Conservation (phyloP, 2,329 filamentous ascomycete genomes). For the Ceratocystis variospora region DNA sequence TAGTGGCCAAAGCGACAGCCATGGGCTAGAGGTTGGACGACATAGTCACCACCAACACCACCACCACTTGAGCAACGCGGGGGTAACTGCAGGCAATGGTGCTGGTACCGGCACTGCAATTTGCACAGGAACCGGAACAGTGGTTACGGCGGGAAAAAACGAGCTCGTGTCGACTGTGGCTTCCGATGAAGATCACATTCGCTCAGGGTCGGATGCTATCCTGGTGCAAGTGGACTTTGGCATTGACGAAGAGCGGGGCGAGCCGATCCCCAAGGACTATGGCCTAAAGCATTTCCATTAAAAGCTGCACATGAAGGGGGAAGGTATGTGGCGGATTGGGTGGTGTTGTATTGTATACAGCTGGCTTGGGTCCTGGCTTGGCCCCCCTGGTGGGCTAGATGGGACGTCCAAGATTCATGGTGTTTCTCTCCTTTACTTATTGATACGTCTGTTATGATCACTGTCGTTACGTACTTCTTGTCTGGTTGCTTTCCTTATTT, state of each 20-base stretch:
- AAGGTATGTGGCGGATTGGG: neutral
- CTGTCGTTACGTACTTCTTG: too few relatives aligned
- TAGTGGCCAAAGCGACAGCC: neutral
- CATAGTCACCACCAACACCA: neutral
- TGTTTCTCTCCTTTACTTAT: neutral
- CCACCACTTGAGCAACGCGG: neutral
- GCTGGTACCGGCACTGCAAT: neutral
- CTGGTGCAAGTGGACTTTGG: conserved; percentile 28
- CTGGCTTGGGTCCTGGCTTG: neutral
- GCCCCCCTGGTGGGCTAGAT: too few relatives aligned
- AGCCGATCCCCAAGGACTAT: conserved; percentile 16
- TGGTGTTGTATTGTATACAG: too few relatives aligned
- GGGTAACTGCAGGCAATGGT: neutral
- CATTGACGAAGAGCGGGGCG: conserved; percentile 23
- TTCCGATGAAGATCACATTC: conserved; percentile 5
- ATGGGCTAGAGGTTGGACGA: neutral
- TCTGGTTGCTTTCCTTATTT: too few relatives aligned
- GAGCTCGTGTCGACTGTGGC: conserved; percentile 22
- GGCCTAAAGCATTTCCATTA: conserved; percentile 14
- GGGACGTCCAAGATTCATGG: neutral
- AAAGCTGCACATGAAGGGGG: neutral
- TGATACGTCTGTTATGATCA: neutral
- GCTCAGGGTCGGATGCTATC: conserved; percentile 24
- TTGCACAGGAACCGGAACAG: conserved; percentile 8
- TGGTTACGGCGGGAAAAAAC: conserved; percentile 18